Conservation (phyloP, 2,329 filamentous ascomycete species). For the Stagonosporopsis cucurbitacearum region DNA sequence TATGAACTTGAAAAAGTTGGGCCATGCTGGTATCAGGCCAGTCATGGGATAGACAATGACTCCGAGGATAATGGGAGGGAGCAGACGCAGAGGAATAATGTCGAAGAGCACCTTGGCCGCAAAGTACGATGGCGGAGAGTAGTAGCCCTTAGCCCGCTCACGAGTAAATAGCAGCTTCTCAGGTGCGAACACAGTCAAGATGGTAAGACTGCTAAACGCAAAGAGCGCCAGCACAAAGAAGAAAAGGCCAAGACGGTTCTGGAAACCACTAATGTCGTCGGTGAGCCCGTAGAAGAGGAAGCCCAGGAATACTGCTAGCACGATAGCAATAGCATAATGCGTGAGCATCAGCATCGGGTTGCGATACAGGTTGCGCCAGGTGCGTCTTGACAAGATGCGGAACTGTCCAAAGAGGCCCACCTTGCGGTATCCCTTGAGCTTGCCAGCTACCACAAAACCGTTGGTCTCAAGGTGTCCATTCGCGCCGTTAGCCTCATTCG, state of each 20-base stretch:
- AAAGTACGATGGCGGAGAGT: constrained; percentile 92
- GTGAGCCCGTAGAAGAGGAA: constrained; percentile 96
- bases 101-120: constrained; percentile 97
- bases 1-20: constrained; percentile 90
- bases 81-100: constrained; percentile 89
- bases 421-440: constrained; percentile 79
- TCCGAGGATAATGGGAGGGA: constrained; percentile 94
- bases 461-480: constrained; percentile 62
- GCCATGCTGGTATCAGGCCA: constrained; percentile 79
- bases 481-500: constrained; percentile 72
- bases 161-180: constrained; percentile 91
- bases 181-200: constrained; percentile 88
- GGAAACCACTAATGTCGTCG: constrained; percentile 95
- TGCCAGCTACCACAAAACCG: constrained; percentile 63
- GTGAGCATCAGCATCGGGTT: constrained; percentile 99
- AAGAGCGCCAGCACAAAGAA: constrained; percentile 97
- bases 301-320: constrained; percentile 91
- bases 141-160: constrained; percentile 96
- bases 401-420: constrained; percentile 84
- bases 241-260: constrained; percentile 95
- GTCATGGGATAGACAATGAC: constrained; percentile 98
- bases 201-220: constrained; percentile 94
- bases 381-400: constrained; percentile 83
- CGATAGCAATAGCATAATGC: constrained; percentile 95
- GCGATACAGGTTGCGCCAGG: constrained; percentile 96